Evolutionary conservation across 306 rosid species (phyloP), one percentile per base, ranked within the genome.

Genomic region (Dalbergia cochinchinensis): DNA sequence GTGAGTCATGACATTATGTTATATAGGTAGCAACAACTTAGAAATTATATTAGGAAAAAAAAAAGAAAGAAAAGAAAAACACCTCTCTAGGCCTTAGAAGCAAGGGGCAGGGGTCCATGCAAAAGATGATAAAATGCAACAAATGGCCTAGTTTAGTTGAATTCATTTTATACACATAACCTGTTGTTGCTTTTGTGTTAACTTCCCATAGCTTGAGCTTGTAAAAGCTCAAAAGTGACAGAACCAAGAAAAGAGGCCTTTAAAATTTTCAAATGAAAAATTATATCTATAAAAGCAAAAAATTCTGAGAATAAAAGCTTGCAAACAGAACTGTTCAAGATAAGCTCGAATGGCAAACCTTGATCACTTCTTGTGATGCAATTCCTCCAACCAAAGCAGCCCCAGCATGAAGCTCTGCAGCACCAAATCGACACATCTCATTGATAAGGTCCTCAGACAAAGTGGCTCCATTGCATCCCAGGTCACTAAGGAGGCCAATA

Each of bases 391-490:
- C 82, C 86, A 95, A 91, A 75, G 99, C 98, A 84, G 99, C 94
- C 73, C 93, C 94, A 31, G 89, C 88, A 71, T 95, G 99, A 69
- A 95, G 97, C 87, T 95, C 97, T 0, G 99, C 88, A 31, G 98
- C 98, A 78, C 99, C 99, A 66, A 92, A 95, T 71, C 99, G 94
- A 83, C 99, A 93, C 94, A 93, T 95, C 88, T 95, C 99, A 64
- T 91, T 90, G 77, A 95, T 90, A 82, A 95, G 99, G 85, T 95
- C 99, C 86, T 95, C 98, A 13, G 97, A 84, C 84, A 95, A 73
- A 54, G 90, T 86, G 54, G 91, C 73, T 20, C 98, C 95, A 47
- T 85, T 95, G 92, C 96, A 92, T 82, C 99, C 99, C 90, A 95
- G 82, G 82, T 95, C 98, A 78, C 45, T 80, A 6, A 95, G 97